Percentiles rank a stretch among this genome's conserved stretches.
Conservation (phyloP, 140 eudicot genomes). For the Senecio squalidus region DNA sequence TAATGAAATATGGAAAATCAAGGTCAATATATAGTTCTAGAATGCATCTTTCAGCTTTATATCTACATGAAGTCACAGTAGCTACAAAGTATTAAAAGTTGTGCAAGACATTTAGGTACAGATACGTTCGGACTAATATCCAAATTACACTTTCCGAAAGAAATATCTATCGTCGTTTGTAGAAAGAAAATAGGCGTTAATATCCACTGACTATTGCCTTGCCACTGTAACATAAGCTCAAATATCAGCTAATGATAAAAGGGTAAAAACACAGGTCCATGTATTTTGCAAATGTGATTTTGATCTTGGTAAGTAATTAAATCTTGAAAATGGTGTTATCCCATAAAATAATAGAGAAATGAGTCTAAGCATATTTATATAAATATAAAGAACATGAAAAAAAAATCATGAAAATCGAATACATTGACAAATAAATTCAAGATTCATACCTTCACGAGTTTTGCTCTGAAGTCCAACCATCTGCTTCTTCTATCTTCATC, state of each 20-base stretch:
- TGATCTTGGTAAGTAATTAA: background rate
- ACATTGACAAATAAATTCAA: background rate
- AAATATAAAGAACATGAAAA: too few species aligned
- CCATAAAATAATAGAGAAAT: background rate
- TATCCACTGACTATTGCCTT: too few species aligned
- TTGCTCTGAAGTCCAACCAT: constrained; percentile 72
- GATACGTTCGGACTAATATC: background rate
- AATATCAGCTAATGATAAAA: too few species aligned
- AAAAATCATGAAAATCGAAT: too few species aligned
- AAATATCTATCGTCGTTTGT: background rate
- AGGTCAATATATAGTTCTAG: background rate
- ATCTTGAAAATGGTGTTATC: background rate
- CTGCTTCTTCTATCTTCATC: constrained; percentile 58
- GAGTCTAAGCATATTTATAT: background rate
- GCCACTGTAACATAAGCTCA: too few species aligned
- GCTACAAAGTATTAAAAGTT: background rate
- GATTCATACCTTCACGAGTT: constrained; percentile 53
- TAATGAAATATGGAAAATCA: background rate
- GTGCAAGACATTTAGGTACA: background rate
- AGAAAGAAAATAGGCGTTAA: too few species aligned
- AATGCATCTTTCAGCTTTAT: background rate
- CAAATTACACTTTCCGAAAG: background rate
- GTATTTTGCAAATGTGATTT: background rate
- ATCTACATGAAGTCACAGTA: background rate
- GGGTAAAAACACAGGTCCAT: too few species aligned